Evolutionary conservation across 2,329 filamentous ascomycete genomes (phyloP), one percentile per base, ranked within the genome.

Genomic region (Aspergillus felis): DNA sequence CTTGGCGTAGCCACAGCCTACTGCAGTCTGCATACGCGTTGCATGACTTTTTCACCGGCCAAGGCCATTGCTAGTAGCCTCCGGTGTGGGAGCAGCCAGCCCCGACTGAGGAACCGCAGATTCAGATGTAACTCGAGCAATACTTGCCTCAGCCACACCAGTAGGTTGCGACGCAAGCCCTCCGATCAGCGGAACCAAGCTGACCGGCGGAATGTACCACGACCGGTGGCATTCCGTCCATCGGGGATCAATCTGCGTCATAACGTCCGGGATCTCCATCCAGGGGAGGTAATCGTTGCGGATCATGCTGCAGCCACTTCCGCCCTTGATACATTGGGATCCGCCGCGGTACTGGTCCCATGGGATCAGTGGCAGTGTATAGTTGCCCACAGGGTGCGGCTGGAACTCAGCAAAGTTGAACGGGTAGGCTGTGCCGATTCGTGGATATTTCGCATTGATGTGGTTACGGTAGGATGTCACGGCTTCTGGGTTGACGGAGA

Each of bases 151-250:
- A 14, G 22, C 50, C 14, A 20, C 24, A 8, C n/a, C n/a, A 2
- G 49, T 56, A 24, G 50, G 50, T 10, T 28, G 20, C 0, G 29
- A 8, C 12, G 27, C 41, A 22, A 29, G 27, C 3, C 20, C n/a
- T 29, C 49, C 50, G 44, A 29, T 53, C 8, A 63, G 44, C 3
- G 61, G 57, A 32, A 64, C 62, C 62, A 64, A 49, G 2, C 57
- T 65, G 3, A 66, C 64, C 2, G 62, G 59, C 24, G 65, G 65
- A 25, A 67, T 64, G 54, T 65, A 64, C 65, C 65, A 67, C 17
- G 50, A 42, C 0, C 50, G 49, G 50, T 67, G 52, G 28, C 65
- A 67, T 1, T 32, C 53, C 2, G 58, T 58, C 65, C 64, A 67
- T 3, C 47, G 38, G 3, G 57, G 49, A 53, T 67, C 65, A 42